Evolutionary conservation across 2,329 filamentous ascomycete species (phyloP), one percentile per base, ranked within the genome.

Genomic region (Ilyonectria robusta): DNA sequence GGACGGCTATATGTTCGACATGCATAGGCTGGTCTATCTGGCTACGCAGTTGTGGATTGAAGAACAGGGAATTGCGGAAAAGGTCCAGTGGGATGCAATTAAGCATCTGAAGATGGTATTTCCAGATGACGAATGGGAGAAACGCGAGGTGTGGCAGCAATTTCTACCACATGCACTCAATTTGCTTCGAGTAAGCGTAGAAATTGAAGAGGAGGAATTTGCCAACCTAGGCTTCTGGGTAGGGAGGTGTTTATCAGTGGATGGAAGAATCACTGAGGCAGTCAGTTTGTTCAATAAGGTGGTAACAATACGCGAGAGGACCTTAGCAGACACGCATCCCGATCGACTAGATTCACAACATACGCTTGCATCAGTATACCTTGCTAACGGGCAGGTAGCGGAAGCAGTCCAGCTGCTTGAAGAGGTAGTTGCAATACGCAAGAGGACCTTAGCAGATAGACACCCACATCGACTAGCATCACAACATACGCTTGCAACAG

Each of bases 11-110:
- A 59, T 67, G 11, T 33, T 33, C 1, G 48, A 62, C 11, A 71
- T 73, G 63, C 67, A 71, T 51, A 59, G 63, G 10, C 69, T 70
- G n/a, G 54, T 70, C 3, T 66, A 68, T 23, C 31, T 70, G 5
- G 46, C 58, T 0, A 67, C 55, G 17, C 44, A 33, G 31, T 33
- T 33, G 31, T 33, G 31, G 31, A 33, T 11, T 33, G 9, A 33
- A 33, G 31, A 33, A 11, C 31, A 11, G 11, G 31, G 9, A 33
- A 33, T 33, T 33, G 31, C 11, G 46, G 19, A 61, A 61, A 17
- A 58, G 66, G 61, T 48, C 61, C 0, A 40, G 10, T 35, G 60
- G 17, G 29, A 66, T n/a, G 77, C 77, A 4, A 58, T 79, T 3
- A 35, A 59, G 8, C 54, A 42, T 5, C 61, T 77, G 21, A 67